These are phyloP conservation scores for Fistulinella prunicolor DNA, from an alignment of 768 basidiomycete genomes.

Conservation along the genomic window DNA sequence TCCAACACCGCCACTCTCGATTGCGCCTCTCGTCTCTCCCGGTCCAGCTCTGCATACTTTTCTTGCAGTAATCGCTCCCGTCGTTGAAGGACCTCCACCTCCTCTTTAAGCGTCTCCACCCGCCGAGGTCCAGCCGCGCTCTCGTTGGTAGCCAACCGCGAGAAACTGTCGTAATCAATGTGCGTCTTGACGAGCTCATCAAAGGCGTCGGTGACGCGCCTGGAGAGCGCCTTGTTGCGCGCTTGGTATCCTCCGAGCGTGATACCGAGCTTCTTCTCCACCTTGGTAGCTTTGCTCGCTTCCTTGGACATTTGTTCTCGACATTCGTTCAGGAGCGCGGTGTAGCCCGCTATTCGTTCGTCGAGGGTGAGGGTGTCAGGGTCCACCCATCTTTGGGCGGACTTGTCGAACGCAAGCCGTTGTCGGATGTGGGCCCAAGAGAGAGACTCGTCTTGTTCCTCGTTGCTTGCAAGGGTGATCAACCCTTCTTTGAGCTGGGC, in stretches of 20 bases:
- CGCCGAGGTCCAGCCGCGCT: conserved; percentile 72
- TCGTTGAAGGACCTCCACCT: conserved; percentile 76
- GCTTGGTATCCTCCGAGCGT: conserved; percentile 89
- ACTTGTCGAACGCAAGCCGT: conserved; percentile 60
- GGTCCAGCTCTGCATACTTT: conserved; percentile 78
- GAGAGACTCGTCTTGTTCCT: conserved; percentile 52
- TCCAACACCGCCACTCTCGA: conserved; percentile 63
- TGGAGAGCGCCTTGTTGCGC: conserved; percentile 62
- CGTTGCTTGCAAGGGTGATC: conserved; percentile 56
- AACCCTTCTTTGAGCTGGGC: conserved; percentile 79
- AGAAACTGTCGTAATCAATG: conserved; percentile 78
- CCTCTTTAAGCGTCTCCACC: conserved; percentile 76
- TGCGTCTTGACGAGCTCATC: conserved; percentile 64
- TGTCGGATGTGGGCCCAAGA: conserved; percentile 75
- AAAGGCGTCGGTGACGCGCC: conserved; percentile 64
- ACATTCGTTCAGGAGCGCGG: conserved; percentile 54
- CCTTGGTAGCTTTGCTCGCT: conserved; percentile 75
- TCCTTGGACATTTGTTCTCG: conserved; percentile 77
- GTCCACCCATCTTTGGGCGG: conserved; percentile 64
- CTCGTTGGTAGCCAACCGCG: conserved; percentile 70
- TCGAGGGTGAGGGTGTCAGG: conserved; percentile 53
- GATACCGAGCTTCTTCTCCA: conserved; percentile 87
- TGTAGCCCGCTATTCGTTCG: conserved; percentile 62
- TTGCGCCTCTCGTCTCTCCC: conserved; percentile 61
- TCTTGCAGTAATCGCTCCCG: conserved; percentile 79